Base-by-base conservation (phyloP, 495 filamentous ascomycete genomes). In the Aspergillus biplanus region DNA sequence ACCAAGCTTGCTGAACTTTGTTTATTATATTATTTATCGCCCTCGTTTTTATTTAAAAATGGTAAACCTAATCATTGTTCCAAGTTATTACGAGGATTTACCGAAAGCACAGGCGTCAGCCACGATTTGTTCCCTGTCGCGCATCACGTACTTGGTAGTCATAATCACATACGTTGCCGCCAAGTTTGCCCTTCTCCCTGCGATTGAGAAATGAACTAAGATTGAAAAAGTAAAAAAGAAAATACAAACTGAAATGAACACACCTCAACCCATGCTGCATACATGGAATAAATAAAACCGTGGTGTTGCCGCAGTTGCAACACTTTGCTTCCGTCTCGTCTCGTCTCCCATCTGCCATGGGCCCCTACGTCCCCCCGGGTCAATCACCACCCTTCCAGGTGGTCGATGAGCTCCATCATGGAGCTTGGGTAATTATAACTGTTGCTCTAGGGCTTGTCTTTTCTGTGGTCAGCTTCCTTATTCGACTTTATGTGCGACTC, bases 371-470 rank as follows among this genome's bases (percentile, higher is more conserved):
- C 32, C 73, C 71, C 12, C 69, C 74, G 27, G 76, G 76, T 58
- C 72, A 78, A 55, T 74, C 76, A 55, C 71, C 76, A 46, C 76
- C 76, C 35, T 78, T 78, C 47, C 71, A 77, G 67, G 74, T 77
- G 27, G 69, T 78, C 12, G 76, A 78, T 52, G 73, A 75, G 16
- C 57, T 63, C 27, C 76, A 83, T 62, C 79, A 81, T 65, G 71
- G 73, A 21, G 80, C 75, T 13, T 75, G 75, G 68, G 62, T 83
- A 1, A 79, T 85, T 34, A 85, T 86, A 49, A 73, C 72, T 0
- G 75, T 75, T 7, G 80, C 81, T 0, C 65, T 84, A 3, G 74
- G 80, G 5, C 72, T 86, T 27, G 78, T 81, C 32, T 73, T 85
- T n/a, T 71, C 80, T 12, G 47, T 85, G 6, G 73, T 75, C 7